phyloP scores from a whole-genome alignment of 257 asterid species.

The Solanum okadae region DNA sequence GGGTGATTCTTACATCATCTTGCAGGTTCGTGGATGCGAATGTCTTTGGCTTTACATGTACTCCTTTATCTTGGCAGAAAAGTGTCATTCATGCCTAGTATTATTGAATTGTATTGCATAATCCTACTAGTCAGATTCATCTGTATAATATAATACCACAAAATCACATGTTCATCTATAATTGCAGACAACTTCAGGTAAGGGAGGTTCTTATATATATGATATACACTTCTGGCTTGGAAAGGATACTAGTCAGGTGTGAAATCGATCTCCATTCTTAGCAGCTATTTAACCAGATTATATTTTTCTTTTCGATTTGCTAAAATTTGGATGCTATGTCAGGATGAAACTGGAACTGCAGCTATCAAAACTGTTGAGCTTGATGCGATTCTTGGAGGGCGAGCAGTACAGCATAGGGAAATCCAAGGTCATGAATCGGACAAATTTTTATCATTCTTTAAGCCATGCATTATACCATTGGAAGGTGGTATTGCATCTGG shows the following conservation, averaged over 20 bases:
- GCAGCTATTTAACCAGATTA: not conserved
- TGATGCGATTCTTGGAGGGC: slow-evolving; percentile 96
- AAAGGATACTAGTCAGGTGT: slow-evolving; percentile 95
- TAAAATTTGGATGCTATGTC: not conserved
- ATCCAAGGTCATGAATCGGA: slow-evolving; percentile 90
- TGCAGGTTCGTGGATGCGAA: slow-evolving; percentile 35
- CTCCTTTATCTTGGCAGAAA: not conserved
- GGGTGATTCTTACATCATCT: slow-evolving; percentile 65
- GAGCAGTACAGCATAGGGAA: slow-evolving; percentile 96
- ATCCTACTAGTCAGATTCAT: not conserved
- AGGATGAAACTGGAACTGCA: slow-evolving; percentile 99
- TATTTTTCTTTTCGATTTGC: not conserved
- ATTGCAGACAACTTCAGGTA: slow-evolving; percentile 77
- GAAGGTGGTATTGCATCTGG: slow-evolving; percentile 97
- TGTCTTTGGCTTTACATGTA: not conserved
- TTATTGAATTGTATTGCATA: not conserved
- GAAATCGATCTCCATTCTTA: not conserved
- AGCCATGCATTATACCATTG: slow-evolving; percentile 88
- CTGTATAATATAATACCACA: not conserved
- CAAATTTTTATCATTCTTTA: slow-evolving; percentile 83
- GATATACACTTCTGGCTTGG: slow-evolving; percentile 99
- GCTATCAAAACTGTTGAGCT: slow-evolving; percentile 96
- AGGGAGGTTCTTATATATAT: slow-evolving; percentile 85
- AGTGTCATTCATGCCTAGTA: not conserved
- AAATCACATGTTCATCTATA: not conserved